Evolutionary conservation across 164 flowering plant species (phyloP), one percentile per base, ranked within the genome.

Genomic region (Vitis labrusca): DNA sequence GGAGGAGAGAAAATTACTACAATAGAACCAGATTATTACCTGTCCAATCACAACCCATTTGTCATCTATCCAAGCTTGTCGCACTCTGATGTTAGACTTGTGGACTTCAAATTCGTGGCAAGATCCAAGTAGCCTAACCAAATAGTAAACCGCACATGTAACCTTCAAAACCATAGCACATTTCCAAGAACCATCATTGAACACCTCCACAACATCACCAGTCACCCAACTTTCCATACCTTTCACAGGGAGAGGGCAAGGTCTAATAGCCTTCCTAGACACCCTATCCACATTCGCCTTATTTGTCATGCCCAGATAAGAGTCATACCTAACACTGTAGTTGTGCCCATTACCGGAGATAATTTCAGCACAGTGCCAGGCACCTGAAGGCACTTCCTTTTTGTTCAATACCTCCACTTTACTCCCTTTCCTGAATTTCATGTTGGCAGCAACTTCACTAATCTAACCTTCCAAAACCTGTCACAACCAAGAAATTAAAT

Each of bases 21-120:
- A 14, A 4, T 53, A n/a, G n/a, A 53, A 53, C 56, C 56, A 37
- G 44, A 37, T 37, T 37, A 32, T 61, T 82, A 90, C 92, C 89
- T 84, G 83, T 73, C 82, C 85, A 17, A 84, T 65, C 23, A 78
- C n/a, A 37, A 79, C 32, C 94, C 94, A 88, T 63, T 73, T 59
- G 58, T 78, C 76, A 71, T 85, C 79, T 71, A 82, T 48, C 91
- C 89, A 90, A 10, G 61, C 61, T 53, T 74, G 86, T 29, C 89
- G 74, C 30, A 71, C 78, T 70, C 94, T 73, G 62, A 85, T 73
- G 27, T 79, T 47, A 49, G 65, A 57, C 47, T 51, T 76, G 59
- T 76, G 73, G 29, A 79, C 79, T 69, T 53, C 69, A 50, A 88
- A 61, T 68, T 85, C 85, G 54, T 23, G 48, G 2, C 68, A 71